Evolutionary conservation across 148 eudicot genomes (phyloP).

Genomic region (Rhododendron griersonianum): DNA sequence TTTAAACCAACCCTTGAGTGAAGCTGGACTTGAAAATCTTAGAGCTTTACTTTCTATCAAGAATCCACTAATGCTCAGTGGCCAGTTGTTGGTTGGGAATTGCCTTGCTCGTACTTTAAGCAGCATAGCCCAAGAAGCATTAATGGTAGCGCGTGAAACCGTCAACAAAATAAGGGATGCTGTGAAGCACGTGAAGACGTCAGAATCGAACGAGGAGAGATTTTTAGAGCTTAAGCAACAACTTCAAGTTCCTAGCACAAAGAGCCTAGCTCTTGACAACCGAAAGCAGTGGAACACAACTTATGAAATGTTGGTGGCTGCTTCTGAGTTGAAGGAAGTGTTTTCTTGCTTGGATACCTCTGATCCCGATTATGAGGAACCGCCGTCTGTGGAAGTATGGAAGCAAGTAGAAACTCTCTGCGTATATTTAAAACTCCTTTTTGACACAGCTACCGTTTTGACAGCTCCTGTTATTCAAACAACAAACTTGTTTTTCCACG

Average conservation of each 20-base stretch:
- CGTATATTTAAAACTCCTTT: constrained; percentile 52
- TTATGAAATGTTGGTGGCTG: constrained; percentile 81
- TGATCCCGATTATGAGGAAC: constrained; percentile 62
- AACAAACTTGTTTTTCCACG: constrained; percentile 73
- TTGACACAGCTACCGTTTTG: constrained; percentile 59
- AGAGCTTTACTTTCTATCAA: constrained; percentile 69
- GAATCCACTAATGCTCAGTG: constrained; percentile 57
- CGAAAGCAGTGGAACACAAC: constrained; percentile 72
- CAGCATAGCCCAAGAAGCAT: constrained; percentile 58
- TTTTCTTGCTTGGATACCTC: constrained; percentile 70
- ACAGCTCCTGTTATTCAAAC: constrained; percentile 34
- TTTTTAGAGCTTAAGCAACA: constrained; percentile 68
- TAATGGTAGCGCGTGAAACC: constrained; percentile 36
- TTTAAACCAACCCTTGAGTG: constrained; percentile 49
- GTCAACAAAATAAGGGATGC: constrained; percentile 67
- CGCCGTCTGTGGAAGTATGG: constrained; percentile 71
- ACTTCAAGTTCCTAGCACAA: constrained; percentile 70
- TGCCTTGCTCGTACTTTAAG: constrained; percentile 80
- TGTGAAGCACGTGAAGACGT: constrained; percentile 73
- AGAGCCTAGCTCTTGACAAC: constrained; percentile 56
- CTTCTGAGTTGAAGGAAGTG: constrained; percentile 74
- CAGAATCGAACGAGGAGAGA: constrained; percentile 67
- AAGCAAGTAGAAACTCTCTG: constrained; percentile 56
- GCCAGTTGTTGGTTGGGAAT: constrained; percentile 58
- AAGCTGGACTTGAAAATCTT: constrained; percentile 48